Conservation (phyloP, 768 basidiomycete genomes). For the Lactarius vividus region DNA sequence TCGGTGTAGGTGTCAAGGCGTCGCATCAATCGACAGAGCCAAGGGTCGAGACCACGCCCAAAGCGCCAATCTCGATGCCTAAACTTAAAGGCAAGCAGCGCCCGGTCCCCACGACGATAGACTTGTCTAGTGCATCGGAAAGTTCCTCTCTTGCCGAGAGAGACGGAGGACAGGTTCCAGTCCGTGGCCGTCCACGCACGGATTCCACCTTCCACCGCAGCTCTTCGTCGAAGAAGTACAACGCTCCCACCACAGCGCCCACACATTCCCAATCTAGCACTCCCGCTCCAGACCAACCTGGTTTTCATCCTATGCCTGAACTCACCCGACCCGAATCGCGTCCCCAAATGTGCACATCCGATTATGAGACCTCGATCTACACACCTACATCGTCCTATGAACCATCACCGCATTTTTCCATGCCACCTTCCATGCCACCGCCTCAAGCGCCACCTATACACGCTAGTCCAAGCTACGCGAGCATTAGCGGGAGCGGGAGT, state of each 20-base stretch:
- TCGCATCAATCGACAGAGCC: conserved; percentile 7
- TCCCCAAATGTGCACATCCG: conserved; percentile 9
- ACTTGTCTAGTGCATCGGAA: conserved; percentile 11
- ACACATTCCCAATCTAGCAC: conserved; percentile 20
- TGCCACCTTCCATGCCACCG: conserved; percentile 21
- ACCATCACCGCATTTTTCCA: conserved; percentile 6
- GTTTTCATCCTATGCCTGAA: conserved; percentile 13
- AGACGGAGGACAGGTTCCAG: conserved; percentile 15
- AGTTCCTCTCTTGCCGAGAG: conserved; percentile 2
- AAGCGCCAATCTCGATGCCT: background rate
- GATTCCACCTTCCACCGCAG: conserved; percentile 11
- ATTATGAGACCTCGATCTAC: conserved; percentile 18
- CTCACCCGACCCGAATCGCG: conserved; percentile 17
- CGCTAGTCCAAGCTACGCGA: conserved; percentile 23
- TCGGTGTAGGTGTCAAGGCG: conserved; percentile 36
- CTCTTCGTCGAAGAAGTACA: conserved; percentile 16
- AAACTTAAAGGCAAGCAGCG: conserved; percentile 17
- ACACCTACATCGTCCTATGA: conserved; percentile 11
- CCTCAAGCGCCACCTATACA: conserved; percentile 17
- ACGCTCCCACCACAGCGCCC: conserved; percentile 2
- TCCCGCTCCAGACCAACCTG: conserved; percentile 12
- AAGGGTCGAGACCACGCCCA: conserved; percentile 10
- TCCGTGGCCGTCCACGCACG: conserved; percentile 24
- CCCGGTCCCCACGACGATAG: background rate
- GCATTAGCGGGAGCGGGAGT: conserved; percentile 22